Percentiles rank a stretch among this genome's conserved stretches.
phyloP scores from a whole-genome alignment of 2,329 filamentous ascomycete species.

The Diaporthe caulivora region DNA sequence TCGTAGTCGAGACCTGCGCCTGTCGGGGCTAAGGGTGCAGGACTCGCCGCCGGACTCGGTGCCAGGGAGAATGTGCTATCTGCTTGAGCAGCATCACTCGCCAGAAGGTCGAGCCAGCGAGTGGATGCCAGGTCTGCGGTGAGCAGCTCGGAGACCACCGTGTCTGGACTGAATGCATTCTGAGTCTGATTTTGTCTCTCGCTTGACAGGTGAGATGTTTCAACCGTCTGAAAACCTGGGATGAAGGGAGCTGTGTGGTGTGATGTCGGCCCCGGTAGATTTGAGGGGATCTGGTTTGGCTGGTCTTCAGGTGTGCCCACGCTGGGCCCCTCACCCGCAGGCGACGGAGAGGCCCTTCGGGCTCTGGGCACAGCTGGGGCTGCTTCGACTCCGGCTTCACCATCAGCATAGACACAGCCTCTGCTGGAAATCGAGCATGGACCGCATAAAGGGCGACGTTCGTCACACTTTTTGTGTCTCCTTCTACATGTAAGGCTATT shows the following conservation, averaged over 20 bases:
- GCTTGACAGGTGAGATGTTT: neutral
- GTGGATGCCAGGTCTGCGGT: slow-evolving; percentile 48
- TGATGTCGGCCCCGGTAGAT: neutral
- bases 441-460: slow-evolving; percentile 52
- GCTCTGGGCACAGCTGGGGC: neutral
- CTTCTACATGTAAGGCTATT: slow-evolving; percentile 57
- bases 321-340: neutral
- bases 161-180: slow-evolving; percentile 45
- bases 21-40: neutral
- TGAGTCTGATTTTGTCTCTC: slow-evolving; percentile 25
- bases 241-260: neutral
- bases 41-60: slow-evolving; percentile 32
- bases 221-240: neutral
- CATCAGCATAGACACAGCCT: slow-evolving; percentile 12
- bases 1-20: neutral
- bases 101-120: slow-evolving; percentile 49
- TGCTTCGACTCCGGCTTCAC: neutral
- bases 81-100: slow-evolving; percentile 49
- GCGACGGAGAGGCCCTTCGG: neutral
- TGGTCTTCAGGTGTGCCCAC: neutral
- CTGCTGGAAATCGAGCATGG: slow-evolving; percentile 17
- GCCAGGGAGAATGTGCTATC: slow-evolving; percentile 47
- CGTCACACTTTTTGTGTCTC: slow-evolving; percentile 64
- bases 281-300: neutral
- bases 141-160: slow-evolving; percentile 46